phyloP scores from a whole-genome alignment of 495 filamentous ascomycete species.

The Hamigera avellanea region DNA sequence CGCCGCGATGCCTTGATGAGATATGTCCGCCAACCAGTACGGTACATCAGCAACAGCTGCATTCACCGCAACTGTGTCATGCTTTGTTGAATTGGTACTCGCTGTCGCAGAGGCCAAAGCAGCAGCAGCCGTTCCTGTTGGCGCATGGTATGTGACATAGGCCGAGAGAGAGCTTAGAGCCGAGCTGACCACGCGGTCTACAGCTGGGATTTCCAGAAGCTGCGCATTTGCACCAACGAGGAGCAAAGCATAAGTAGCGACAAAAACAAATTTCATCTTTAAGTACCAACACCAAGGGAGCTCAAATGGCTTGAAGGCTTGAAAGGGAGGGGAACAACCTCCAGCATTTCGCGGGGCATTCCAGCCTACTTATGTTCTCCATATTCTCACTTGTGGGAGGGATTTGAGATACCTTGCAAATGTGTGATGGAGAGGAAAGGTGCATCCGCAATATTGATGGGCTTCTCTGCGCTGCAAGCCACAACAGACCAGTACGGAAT shows the following conservation, averaged over 20 bases:
- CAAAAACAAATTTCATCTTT: conserved; percentile 10
- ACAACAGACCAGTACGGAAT: too few relatives aligned
- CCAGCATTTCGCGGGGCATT: not conserved
- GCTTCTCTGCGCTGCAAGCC: too few relatives aligned
- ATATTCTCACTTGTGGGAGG: too few relatives aligned
- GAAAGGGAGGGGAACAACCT: too few relatives aligned
- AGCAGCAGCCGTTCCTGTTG: conserved; percentile 5
- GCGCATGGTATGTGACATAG: conserved; percentile 6
- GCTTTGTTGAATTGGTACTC: conserved; percentile 4
- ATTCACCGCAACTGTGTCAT: conserved; percentile 7
- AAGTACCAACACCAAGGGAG: not conserved
- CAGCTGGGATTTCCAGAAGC: conserved; percentile 10
- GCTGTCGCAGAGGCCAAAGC: not conserved
- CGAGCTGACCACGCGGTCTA: conserved; percentile 12
- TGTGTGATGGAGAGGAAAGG: too few relatives aligned
- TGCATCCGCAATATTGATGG: too few relatives aligned
- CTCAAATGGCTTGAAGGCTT: too few relatives aligned
- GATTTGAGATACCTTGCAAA: too few relatives aligned
- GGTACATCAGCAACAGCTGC: conserved; percentile 14
- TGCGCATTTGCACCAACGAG: conserved; percentile 13
- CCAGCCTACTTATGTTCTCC: not conserved
- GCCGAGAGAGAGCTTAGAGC: conserved; percentile 7
- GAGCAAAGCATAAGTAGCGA: conserved; percentile 6
- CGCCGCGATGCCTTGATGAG: conserved; percentile 49
- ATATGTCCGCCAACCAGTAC: conserved; percentile 62